phyloP scores from a whole-genome alignment of 2,329 filamentous ascomycete genomes.

The Colletotrichum gloeosporioides region DNA sequence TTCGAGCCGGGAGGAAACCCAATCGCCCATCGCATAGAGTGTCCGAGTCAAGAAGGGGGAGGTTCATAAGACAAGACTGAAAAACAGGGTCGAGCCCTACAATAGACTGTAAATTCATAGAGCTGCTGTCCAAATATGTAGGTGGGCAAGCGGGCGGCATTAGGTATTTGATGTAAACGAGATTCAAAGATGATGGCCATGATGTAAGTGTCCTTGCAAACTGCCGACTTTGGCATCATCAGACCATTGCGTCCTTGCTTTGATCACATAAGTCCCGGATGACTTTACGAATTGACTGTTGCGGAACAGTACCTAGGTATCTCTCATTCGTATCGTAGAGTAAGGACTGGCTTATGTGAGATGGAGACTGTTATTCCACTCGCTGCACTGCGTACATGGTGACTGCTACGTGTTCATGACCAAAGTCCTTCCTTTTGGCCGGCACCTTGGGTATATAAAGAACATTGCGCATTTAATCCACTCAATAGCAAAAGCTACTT shows the following conservation, averaged over 20 bases:
- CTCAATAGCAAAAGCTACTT: background rate
- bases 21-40: conserved; percentile 7
- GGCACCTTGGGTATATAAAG: background rate
- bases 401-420: background rate
- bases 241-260: background rate
- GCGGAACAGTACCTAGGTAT: background rate
- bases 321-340: background rate
- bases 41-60: background rate
- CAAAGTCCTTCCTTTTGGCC: background rate
- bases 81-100: background rate
- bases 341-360: background rate
- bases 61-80: background rate
- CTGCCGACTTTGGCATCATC: background rate
- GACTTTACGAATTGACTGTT: background rate
- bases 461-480: background rate
- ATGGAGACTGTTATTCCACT: background rate
- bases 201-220: background rate
- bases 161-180: background rate
- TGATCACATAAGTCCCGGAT: background rate
- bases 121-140: background rate
- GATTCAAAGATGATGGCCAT: background rate
- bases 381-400: rapidly evolving
- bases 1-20: conserved; percentile 25
- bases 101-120: background rate
- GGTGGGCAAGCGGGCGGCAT: background rate